Evolutionary conservation across 352 stramenopile genomes (phyloP).

Genomic region (Pythium grandisporangium): DNA sequence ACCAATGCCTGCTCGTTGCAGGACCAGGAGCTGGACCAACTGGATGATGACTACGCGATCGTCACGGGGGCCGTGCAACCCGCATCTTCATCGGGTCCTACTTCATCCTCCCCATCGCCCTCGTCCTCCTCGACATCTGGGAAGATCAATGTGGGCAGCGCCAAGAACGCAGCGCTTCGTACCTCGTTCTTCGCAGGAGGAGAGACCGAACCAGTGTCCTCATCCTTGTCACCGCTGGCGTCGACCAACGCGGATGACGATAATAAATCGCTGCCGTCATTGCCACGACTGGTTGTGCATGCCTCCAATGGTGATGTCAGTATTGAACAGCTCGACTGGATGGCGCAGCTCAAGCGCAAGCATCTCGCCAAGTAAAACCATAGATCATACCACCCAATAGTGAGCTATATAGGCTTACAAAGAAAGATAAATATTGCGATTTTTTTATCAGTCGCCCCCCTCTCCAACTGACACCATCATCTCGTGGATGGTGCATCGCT

Average conservation of each 20-base stretch:
- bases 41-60: slow-evolving; percentile 69
- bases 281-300: slow-evolving; percentile 11
- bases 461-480: too few species aligned
- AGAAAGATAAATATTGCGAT: background rate
- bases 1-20: slow-evolving; percentile 36
- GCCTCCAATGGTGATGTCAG: slow-evolving; percentile 11
- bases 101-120: too few species aligned
- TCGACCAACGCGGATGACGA: background rate
- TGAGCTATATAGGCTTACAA: too few species aligned
- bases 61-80: slow-evolving; percentile 43
- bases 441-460: background rate
- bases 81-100: slow-evolving; percentile 6
- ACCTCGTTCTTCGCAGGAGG: slow-evolving; percentile 81
- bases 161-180: slow-evolving; percentile 54
- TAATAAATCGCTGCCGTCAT: slow-evolving; percentile 2
- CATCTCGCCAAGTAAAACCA: slow-evolving; percentile 20
- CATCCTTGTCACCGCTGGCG: too few species aligned
- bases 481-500: too few species aligned
- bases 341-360: slow-evolving; percentile 74
- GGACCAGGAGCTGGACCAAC: slow-evolving; percentile 43
- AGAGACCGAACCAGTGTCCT: slow-evolving; percentile 8
- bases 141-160: slow-evolving; percentile 68
- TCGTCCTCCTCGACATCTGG: slow-evolving; percentile 18
- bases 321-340: slow-evolving; percentile 63
- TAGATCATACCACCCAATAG: too few species aligned